Evolutionary conservation across 2,329 filamentous ascomycete genomes (phyloP), one percentile per base, ranked within the genome.

Genomic region (Endothia cerciana): DNA sequence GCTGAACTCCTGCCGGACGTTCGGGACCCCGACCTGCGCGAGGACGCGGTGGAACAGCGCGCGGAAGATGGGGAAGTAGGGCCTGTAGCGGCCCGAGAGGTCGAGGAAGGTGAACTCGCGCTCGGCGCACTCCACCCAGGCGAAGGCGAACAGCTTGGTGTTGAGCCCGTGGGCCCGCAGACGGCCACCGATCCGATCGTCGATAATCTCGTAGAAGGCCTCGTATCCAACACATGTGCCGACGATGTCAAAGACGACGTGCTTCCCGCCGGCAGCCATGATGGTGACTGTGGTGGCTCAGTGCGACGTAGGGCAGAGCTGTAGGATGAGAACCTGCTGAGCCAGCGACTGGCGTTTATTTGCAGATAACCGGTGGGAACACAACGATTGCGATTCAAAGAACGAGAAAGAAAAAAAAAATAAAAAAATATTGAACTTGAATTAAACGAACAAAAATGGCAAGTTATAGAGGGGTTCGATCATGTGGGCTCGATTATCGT

Each of bases 221-320:
- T 82, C 77, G 72, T 81, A 83, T 25, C 77, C 79, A 49, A 84
- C 80, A 64, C 77, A 77, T n/a, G 82, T 85, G 58, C 82, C 82
- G 55, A 87, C 84, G 1, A 86, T 78, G 71, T 84, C 81, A 69
- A 83, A 83, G 38, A 83, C 80, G 65, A 83, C 76, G 67, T 83
- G 77, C 63, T 83, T 82, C 15, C 67, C 62, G 13, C 62, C 63
- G 25, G 64, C 62, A 13, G 61, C 66, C 66, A 68, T 68, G 13
- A 25, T 45, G 28, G n/a, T 51, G 36, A 8, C 28, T 25, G 8
- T 51, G 25, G 1, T 3, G 3, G 19, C 19, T 60, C 28, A 30
- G 30, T 13, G 19, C 10, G 28, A 10, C 33, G 13, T 22, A 36
- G 25, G 30, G 10, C 17, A n/a, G 36, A 8, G 10, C 17, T 25